Evolutionary conservation across 2,329 filamentous ascomycete species (phyloP).

Genomic region (Plectosphaerella sp.): DNA sequence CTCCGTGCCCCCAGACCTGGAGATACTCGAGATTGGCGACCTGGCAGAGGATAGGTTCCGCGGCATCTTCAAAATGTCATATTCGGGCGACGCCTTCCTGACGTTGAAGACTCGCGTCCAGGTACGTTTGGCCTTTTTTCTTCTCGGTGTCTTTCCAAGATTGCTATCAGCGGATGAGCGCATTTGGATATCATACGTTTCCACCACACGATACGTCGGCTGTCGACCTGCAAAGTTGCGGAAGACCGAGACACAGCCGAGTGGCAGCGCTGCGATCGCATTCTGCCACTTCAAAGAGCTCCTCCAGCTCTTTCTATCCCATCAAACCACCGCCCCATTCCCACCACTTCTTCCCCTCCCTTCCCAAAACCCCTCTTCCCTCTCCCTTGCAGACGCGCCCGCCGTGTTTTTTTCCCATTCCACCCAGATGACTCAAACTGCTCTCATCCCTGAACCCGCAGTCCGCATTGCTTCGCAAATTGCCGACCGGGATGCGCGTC

Average conservation of each 20-base stretch:
- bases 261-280: slow-evolving; percentile 1
- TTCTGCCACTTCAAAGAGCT: not conserved
- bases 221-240: too few relatives aligned
- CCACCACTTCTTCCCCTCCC: not conserved
- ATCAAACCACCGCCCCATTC: not conserved
- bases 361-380: slow-evolving; percentile 2
- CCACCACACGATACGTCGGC: too few relatives aligned
- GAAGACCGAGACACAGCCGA: too few relatives aligned
- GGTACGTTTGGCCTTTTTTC: slow-evolving; percentile 42
- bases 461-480: slow-evolving; percentile 29
- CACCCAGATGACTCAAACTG: not conserved
- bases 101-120: slow-evolving; percentile 95
- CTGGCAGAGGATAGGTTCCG: slow-evolving; percentile 94
- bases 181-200: too few relatives aligned
- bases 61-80: slow-evolving; percentile 99
- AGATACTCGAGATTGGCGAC: slow-evolving; percentile 97
- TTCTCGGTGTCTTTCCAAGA: not conserved
- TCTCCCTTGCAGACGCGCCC: slow-evolving; percentile 8
- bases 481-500: slow-evolving; percentile 28
- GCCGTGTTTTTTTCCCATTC: slow-evolving; percentile 9
- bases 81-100: slow-evolving; percentile 90
- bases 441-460: not conserved
- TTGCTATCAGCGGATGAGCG: too few relatives aligned
- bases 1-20: slow-evolving; percentile 87
- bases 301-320: not conserved